Evolutionary conservation across 805 yeast species (phyloP), one percentile per base, ranked within the genome.

Genomic region (Cyberlindnera sargentensis): DNA sequence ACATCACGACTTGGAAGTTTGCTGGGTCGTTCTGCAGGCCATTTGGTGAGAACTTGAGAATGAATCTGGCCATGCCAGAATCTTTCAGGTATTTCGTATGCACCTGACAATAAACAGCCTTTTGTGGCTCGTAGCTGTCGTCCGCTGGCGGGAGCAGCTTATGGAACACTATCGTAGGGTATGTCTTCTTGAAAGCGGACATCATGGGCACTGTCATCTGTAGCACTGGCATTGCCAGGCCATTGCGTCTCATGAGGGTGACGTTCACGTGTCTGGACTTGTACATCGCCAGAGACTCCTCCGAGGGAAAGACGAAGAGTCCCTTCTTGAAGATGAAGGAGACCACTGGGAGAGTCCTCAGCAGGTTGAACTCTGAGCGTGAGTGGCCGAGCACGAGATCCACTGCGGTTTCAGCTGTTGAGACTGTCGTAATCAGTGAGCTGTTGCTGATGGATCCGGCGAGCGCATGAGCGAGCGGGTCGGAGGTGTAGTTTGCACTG

Each of bases 251-350:
- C 9, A 52, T 29, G 9, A 10, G 7, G 2, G 43, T 42, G 11
- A 57, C 60, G 30, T 57, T 58, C 27, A 64, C 55, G 34, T 56
- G 54, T 36, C 61, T 58, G 0, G 50, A 39, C 35, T 59, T 50
- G 42, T 51, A 68, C 8, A 38, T 31, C 8, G 49, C 38, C 15
- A 61, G 55, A 2, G 71, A 55, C 10, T 50, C 45, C 36, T 64
- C 65, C 31, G 68, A 63, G 3, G 71, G 64, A 48, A 67, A 67
- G n/a, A 64, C 58, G 42, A 50, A 64, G 36, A 64, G 48, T 1
- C 73, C 73, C 38, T 63, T 64, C 27, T 63, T 61, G 35, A 67
- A 51, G 20, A 65, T 30, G 4, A 61, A 49, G 2, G 68, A 59
- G 0, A 59, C 58, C 11, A 67, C 56, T 0, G 67, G 68, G 30